A percentile compares a stretch with the other conserved stretches of the same genome.
Conservation (phyloP, 352 stramenopile species). For the Phytopythium sindhum region DNA sequence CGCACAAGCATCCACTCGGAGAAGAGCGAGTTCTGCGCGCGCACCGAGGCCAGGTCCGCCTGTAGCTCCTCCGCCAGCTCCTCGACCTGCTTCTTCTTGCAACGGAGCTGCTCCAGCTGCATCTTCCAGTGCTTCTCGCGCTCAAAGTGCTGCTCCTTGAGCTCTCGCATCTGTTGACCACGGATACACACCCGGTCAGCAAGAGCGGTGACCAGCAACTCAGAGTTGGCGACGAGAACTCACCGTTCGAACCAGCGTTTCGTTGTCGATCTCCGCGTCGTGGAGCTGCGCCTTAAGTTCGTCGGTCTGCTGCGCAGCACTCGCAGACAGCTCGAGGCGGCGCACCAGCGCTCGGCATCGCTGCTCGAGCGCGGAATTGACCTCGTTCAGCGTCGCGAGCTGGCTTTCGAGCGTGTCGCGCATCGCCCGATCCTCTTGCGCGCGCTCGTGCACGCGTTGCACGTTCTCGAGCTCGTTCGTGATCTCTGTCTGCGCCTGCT, state of each 20-base stretch:
- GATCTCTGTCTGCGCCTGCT: conserved; percentile 49
- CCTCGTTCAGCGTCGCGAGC: conserved; percentile 65
- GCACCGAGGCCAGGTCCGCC: conserved; percentile 51
- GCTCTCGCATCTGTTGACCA: conserved; percentile 50
- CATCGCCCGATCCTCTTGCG: conserved; percentile 50
- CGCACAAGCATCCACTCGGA: conserved; percentile 81
- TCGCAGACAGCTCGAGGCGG: conserved; percentile 49
- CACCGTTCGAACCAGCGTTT: conserved; percentile 61
- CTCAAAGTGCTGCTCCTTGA: conserved; percentile 64
- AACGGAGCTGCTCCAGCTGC: conserved; percentile 47
- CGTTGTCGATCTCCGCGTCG: conserved; percentile 68
- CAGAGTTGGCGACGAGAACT: background rate
- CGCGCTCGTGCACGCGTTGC: conserved; percentile 37
- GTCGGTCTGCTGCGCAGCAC: conserved; percentile 45
- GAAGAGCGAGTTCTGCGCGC: conserved; percentile 62
- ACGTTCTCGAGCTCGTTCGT: conserved; percentile 49
- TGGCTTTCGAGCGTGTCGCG: conserved; percentile 61
- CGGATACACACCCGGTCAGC: background rate
- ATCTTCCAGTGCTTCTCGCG: conserved; percentile 62
- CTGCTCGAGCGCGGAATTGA: conserved; percentile 72
- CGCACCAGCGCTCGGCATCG: conserved; percentile 65
- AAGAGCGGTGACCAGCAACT: background rate
- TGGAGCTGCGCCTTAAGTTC: conserved; percentile 61
- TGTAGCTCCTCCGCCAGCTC: conserved; percentile 50
- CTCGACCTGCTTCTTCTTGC: conserved; percentile 41